Evolutionary conservation across 192 early-diverging fungal genomes (phyloP).

Genomic region (Chytriomyces hyalinus): DNA sequence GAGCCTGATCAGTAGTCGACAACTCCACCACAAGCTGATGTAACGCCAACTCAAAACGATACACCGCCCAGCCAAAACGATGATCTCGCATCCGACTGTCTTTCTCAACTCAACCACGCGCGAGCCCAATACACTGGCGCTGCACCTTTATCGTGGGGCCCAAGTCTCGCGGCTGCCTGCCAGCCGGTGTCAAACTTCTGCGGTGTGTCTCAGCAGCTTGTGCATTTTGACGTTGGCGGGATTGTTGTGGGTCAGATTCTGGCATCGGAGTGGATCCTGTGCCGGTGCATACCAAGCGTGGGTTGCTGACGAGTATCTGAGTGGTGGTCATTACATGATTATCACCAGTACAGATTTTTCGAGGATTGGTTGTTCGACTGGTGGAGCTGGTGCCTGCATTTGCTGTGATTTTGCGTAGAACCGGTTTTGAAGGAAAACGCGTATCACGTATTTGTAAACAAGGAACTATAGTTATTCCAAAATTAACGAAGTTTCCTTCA

Average conservation of each 20-base stretch:
- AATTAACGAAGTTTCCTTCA: neutral
- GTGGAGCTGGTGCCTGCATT: neutral
- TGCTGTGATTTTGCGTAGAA: neutral
- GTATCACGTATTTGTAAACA: neutral
- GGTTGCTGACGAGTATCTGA: neutral
- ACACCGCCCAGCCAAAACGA: neutral
- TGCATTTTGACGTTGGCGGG: neutral
- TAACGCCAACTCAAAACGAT: neutral
- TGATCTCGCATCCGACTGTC: neutral
- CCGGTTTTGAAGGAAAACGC: neutral
- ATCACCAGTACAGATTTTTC: neutral
- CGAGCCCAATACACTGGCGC: constrained; percentile 2
- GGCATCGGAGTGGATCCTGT: neutral
- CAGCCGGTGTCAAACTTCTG: neutral
- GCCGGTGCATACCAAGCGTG: neutral
- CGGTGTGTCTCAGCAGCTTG: neutral
- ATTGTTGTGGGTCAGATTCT: neutral
- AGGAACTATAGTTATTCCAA: neutral
- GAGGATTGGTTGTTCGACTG: neutral
- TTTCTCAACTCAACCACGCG: neutral
- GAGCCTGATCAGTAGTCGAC: neutral
- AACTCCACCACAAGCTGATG: neutral
- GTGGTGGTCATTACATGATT: neutral
- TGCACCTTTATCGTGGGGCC: neutral
- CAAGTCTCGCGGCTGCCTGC: neutral